Base-by-base conservation (phyloP, 2,329 filamentous ascomycete genomes). In the Lachnellula subtilissima region DNA sequence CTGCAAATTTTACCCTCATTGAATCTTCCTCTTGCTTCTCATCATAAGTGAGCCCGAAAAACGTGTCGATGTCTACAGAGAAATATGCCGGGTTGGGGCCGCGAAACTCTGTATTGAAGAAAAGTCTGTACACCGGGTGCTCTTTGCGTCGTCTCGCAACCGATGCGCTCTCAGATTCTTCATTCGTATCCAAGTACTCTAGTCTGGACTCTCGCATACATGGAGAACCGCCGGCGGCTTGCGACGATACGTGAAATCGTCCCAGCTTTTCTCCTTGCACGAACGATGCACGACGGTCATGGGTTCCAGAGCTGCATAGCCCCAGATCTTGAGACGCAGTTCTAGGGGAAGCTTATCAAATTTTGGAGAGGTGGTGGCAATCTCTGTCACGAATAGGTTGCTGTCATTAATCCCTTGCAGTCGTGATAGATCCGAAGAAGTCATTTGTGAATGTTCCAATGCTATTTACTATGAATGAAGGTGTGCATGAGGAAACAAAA, bases 71-170 rank as follows among this genome's bases (percentile, higher is more conserved):
- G 14, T 53, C 51, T 0, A 25, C 35, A 4, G 51, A 53, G 42
- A 48, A 53, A 32, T 36, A 53, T 14, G 37, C 28, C 6, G 40
- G 51, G 2, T 43, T 25, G 32, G 43, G 2, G 3, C 51, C 12
- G 17, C 14, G 11, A 15, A 2, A n/a, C 2, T 19, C 11, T 14
- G 2, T 48, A 2, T 47, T 12, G 22, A 53, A 53, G 43, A 15
- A 53, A 4, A 50, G 47, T 22, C 46, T 54, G 47, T 54, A 54
- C 2, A 53, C 28, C 28, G 51, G 42, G 19, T 53, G 51, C 19
- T 46, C 28, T 23, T 28, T 40, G 23, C 51, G 51, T 22, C 51
- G 23, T 23, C 42, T 37, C 7, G 15, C 52, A 50, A 43, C n/a
- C 3, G 47, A 46, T 36, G 36, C 37, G 4, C 45, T 25, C 12